phyloP scores from a whole-genome alignment of 1,284 basidiomycete genomes.

The Omphalotus olearius region DNA sequence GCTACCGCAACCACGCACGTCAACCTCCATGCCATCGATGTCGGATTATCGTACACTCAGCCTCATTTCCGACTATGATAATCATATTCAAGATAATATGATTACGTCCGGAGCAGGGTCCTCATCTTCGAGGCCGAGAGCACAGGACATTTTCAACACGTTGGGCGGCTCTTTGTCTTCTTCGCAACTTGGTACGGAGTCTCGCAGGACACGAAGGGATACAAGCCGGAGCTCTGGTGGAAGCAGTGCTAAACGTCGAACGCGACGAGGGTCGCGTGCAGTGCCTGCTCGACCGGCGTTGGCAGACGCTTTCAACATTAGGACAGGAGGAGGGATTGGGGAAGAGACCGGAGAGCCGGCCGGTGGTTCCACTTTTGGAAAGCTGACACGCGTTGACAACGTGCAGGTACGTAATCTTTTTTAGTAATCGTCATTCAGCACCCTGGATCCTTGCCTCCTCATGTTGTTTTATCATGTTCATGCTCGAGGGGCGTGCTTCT shows the following conservation, averaged over 20 bases:
- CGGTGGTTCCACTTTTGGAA: neutral
- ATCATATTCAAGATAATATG: neutral
- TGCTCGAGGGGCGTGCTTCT: neutral
- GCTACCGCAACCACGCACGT: conserved; percentile 4
- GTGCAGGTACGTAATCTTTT: conserved; percentile 3
- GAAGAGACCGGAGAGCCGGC: neutral
- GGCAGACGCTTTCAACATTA: neutral
- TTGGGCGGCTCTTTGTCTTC: neutral
- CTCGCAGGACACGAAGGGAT: neutral
- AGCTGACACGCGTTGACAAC: conserved; percentile 4
- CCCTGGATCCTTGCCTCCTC: neutral
- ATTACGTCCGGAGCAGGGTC: neutral
- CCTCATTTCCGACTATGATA: neutral
- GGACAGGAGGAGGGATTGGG: neutral
- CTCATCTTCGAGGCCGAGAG: conserved; percentile 3
- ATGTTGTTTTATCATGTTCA: neutral
- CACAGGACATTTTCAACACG: conserved; percentile 9
- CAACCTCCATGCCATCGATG: conserved; percentile 10
- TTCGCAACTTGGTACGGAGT: neutral
- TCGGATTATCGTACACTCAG: neutral
- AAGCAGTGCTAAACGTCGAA: neutral
- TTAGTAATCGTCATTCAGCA: neutral
- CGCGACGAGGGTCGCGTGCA: neutral
- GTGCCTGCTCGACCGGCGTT: neutral
- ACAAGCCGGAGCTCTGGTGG: neutral